Conservation (phyloP, 805 yeast species). For the Wickerhamiella allomyrinae region DNA sequence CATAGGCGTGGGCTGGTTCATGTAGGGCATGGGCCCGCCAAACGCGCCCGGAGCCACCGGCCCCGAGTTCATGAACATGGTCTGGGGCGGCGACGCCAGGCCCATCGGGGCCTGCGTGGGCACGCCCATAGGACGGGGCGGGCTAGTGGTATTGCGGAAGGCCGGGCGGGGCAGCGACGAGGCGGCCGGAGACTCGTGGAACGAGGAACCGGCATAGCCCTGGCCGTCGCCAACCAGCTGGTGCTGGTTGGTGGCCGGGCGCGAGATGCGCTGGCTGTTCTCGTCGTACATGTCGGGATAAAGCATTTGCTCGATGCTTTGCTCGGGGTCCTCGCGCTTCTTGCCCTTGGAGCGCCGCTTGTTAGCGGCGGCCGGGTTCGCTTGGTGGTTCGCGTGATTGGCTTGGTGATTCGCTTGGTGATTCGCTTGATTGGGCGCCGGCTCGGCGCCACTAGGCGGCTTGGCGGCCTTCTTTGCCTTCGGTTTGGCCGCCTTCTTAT, state of each 20-base stretch:
- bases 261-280: constrained; percentile 1
- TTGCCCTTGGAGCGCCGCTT: not conserved
- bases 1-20: not conserved
- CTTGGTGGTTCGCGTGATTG: not conserved
- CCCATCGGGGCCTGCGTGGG: not conserved
- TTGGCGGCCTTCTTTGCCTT: not conserved
- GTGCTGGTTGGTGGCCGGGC: constrained; percentile 1
- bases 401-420: not conserved
- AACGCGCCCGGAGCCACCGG: not conserved
- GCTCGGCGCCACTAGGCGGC: not conserved
- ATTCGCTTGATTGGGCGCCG: not conserved
- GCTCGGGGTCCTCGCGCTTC: not conserved
- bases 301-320: constrained; percentile 4
- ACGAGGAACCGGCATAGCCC: constrained; percentile 13
- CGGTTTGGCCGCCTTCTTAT: not conserved
- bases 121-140: no score
- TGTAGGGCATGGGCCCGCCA: not conserved
- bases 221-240: not conserved
- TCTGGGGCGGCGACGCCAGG: not conserved
- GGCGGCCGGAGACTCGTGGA: constrained; percentile 19
- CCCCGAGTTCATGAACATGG: not conserved
- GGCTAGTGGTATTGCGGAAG: constrained; percentile 4
- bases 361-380: not conserved
- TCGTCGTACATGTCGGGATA: constrained; percentile 9
- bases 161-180: constrained; percentile 22